Evolutionary conservation across 2,329 filamentous ascomycete genomes (phyloP).

Genomic region (Elsinoe australis): DNA sequence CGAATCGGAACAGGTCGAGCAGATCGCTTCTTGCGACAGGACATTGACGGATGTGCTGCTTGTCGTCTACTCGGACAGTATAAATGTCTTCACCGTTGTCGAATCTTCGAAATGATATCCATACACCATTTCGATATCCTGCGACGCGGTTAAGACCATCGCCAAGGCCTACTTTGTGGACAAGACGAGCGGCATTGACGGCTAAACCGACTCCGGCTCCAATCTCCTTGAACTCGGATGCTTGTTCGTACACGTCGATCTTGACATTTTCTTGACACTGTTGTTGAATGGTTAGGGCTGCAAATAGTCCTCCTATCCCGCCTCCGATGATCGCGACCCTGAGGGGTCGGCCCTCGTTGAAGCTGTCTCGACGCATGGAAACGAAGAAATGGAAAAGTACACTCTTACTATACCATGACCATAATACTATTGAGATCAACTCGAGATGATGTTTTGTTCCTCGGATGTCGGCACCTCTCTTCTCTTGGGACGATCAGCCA

Average conservation of each 20-base stretch:
- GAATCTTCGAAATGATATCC: conserved; percentile 33
- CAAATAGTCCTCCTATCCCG: conserved; percentile 35
- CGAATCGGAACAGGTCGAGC: conserved; percentile 25
- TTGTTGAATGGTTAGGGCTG: conserved; percentile 33
- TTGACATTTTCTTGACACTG: conserved; percentile 29
- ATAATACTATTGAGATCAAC: too few species aligned
- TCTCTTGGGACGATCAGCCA: neutral
- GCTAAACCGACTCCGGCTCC: conserved; percentile 33
- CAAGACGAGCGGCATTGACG: conserved; percentile 31
- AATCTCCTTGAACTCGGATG: conserved; percentile 31
- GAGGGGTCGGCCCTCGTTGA: conserved; percentile 18
- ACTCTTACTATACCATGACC: too few species aligned
- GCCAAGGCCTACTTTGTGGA: conserved; percentile 32
- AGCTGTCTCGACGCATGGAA: neutral
- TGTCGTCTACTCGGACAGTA: conserved; percentile 26
- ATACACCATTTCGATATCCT: conserved; percentile 28
- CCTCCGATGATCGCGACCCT: conserved; percentile 35
- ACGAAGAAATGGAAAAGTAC: neutral
- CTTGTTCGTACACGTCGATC: conserved; percentile 34
- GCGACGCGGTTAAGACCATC: conserved; percentile 27
- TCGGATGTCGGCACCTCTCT: neutral
- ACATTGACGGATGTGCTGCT: conserved; percentile 22
- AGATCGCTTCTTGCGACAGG: conserved; percentile 25
- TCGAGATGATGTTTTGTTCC: too few species aligned
- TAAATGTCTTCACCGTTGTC: conserved; percentile 32